Evolutionary conservation across 306 rosid species (phyloP).

Genomic region (Castanea sativa): DNA sequence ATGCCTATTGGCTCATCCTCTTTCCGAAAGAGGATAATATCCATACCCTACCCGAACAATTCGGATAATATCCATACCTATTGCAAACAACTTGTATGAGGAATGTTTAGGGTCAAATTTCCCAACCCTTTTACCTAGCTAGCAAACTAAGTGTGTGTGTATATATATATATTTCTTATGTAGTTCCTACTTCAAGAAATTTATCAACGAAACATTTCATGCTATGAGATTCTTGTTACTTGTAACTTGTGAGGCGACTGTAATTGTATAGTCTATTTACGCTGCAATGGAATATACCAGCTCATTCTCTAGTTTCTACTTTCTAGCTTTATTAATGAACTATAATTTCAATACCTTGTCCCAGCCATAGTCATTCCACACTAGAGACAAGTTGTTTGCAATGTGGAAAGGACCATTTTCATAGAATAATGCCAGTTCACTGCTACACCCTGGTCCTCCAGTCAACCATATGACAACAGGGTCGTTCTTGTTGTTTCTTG

Average conservation of each 20-base stretch:
- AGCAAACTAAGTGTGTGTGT: too few species aligned
- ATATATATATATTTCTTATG: too few species aligned
- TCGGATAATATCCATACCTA: too few species aligned
- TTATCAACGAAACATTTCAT: background rate
- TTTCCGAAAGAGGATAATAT: too few species aligned
- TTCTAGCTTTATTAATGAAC: background rate
- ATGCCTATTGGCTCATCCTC: too few species aligned
- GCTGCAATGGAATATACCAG: background rate
- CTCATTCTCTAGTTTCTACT: background rate
- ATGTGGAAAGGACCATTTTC: slow-evolving; percentile 94
- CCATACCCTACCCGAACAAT: too few species aligned
- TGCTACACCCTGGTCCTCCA: slow-evolving; percentile 98
- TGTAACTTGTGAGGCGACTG: background rate
- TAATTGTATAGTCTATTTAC: background rate
- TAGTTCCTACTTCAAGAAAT: background rate
- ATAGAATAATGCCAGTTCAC: slow-evolving; percentile 84
- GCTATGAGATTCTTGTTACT: background rate
- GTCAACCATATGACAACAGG: slow-evolving; percentile 87
- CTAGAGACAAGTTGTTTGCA: slow-evolving; percentile 61
- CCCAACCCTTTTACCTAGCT: too few species aligned
- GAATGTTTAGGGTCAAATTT: too few species aligned
- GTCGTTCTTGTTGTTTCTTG: slow-evolving; percentile 55
- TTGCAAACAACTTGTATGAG: too few species aligned
- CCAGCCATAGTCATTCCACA: slow-evolving; percentile 91
- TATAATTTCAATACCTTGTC: slow-evolving; percentile 48